These are phyloP conservation scores for Rhododendron henanense DNA, from an alignment of 148 eudicot species.

Conservation along the genomic window DNA sequence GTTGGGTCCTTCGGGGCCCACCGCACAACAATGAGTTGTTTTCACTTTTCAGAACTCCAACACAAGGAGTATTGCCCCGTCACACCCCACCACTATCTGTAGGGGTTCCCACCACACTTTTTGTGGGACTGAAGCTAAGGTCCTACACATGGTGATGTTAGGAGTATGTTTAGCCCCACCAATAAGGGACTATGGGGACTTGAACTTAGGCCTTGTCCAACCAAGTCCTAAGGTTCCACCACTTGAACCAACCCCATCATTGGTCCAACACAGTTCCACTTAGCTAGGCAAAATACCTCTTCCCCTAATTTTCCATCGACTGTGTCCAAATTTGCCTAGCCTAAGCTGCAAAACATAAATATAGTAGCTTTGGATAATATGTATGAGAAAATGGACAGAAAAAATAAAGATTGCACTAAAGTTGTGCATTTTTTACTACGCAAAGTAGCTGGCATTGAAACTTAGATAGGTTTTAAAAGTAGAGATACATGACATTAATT, in stretches of 20 bases:
- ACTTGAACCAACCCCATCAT: background rate
- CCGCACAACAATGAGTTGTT: background rate
- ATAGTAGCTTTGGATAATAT: background rate
- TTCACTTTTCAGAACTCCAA: background rate
- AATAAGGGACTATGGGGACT: background rate
- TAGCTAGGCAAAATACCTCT: background rate
- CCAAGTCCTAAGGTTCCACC: background rate
- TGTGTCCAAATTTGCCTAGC: background rate
- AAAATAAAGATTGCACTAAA: background rate
- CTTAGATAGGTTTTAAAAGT: too few species aligned
- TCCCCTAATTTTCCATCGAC: background rate
- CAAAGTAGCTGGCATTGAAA: background rate
- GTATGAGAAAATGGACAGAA: background rate
- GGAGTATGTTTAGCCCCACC: background rate
- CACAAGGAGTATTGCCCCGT: background rate
- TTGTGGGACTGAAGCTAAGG: background rate
- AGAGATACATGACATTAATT: too few species aligned
- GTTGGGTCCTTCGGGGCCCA: too few species aligned
- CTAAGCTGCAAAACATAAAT: background rate
- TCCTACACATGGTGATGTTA: background rate
- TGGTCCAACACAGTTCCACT: background rate
- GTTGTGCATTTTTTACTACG: background rate
- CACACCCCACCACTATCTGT: background rate
- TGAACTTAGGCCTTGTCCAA: background rate
- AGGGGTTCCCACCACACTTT: background rate